Base-by-base conservation (phyloP, 306 rosid species). In the Trifolium repens region DNA sequence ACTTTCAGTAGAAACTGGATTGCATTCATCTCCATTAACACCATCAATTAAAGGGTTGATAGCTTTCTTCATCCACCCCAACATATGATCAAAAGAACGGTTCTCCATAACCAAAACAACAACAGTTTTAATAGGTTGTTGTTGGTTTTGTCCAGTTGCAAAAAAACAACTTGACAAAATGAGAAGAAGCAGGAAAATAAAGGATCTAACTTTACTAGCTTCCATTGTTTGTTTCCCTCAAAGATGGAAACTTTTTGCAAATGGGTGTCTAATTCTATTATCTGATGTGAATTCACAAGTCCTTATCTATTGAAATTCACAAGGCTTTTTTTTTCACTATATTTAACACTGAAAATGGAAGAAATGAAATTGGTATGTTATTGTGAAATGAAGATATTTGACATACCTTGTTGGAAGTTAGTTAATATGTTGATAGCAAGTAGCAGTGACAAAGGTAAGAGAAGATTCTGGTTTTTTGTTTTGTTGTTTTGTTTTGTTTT, bases 91-190 rank as follows among this genome's bases (percentile, higher is more conserved):
- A 74, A 96, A 96, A 46, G 99, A 96, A 76, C 99, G 85, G 57
- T 96, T 96, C 71, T 96, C 99, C 99, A 96, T 84, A 2, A 96
- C 93, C 85, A 96, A 76, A 84, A 92, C 97, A 55, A 96, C 99
- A 60, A 92, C 68, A 17, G 80, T 96, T 81, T 96, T 90, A 82
- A 96, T 96, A 37, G 98, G 97, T 64, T 82, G 93, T 5, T 86
- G 77, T 5, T 86, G 77, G 3, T 73, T 87, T 16, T 87, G 88
- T 69, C 85, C 75, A 65, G 79, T 46, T 57, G 65, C 70, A 14
- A 53, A 76, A 78, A 34, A 81, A 81, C 68, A 82, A 78, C 73
- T 73, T 79, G 93, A 87, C 0, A 86, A 75, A 34, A 76, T 79
- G 72, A 94, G 87, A 69, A 85, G 63, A 50, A 89, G 76, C 19